A percentile compares a stretch with the other conserved stretches of the same genome.
These are phyloP conservation scores for Heliamphora exappendiculata DNA, from an alignment of 148 eudicot genomes.

Conservation along the genomic window DNA sequence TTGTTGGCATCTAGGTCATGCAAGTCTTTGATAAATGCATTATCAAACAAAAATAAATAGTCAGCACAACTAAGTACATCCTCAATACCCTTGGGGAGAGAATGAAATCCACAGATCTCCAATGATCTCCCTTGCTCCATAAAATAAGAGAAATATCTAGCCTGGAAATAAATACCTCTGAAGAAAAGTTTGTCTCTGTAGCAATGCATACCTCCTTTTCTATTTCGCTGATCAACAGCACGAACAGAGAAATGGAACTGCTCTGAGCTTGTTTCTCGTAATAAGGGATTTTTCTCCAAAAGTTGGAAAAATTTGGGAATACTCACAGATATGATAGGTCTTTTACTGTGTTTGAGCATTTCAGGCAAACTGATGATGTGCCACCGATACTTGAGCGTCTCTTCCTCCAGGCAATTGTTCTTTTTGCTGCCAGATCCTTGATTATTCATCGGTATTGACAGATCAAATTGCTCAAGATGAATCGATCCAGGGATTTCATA, in stretches of 20 bases:
- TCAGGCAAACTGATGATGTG: conserved; percentile 10
- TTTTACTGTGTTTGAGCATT: not conserved
- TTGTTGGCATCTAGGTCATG: conserved; percentile 7
- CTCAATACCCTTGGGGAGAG: conserved; percentile 15
- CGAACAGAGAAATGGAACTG: conserved; percentile 20
- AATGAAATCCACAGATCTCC: conserved; percentile 17
- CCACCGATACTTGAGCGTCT: conserved; percentile 7
- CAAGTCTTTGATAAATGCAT: not conserved
- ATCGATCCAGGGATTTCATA: conserved; percentile 14
- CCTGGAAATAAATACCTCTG: conserved; percentile 17
- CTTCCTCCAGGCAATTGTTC: not conserved
- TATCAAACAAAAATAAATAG: conserved; percentile 15
- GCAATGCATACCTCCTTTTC: not conserved
- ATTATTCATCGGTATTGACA: conserved; percentile 5
- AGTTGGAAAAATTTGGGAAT: conserved; percentile 14
- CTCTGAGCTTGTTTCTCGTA: conserved; percentile 8
- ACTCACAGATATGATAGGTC: conserved; percentile 6
- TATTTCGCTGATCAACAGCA: conserved; percentile 6
- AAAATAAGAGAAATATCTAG: conserved; percentile 5
- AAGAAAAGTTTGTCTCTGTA: conserved; percentile 17
- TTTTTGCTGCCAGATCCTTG: too few relatives aligned
- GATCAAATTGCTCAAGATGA: conserved; percentile 20
- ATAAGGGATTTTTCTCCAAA: conserved; percentile 1
- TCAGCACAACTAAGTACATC: conserved; percentile 1
- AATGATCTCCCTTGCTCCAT: not conserved